Conservation (phyloP, 2,329 filamentous ascomycete species). For the Colletotrichum trifolii region DNA sequence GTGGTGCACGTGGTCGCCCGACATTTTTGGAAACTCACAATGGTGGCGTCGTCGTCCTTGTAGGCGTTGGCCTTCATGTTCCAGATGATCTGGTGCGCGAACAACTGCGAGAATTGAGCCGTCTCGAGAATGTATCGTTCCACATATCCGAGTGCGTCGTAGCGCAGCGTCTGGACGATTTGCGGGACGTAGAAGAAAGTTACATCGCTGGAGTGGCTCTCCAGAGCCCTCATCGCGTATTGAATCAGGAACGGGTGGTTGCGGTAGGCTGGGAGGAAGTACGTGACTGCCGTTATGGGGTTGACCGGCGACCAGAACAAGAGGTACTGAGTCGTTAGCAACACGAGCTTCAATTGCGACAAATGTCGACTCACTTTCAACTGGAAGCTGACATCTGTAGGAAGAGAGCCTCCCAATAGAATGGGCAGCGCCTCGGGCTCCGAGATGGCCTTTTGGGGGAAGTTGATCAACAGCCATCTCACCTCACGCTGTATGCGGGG, state of each 20-base stretch:
- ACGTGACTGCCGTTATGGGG: slow-evolving; percentile 90
- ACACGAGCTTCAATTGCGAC: slow-evolving; percentile 1
- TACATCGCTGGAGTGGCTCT: slow-evolving; percentile 94
- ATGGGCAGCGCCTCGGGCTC: slow-evolving; percentile 87
- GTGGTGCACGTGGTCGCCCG: slow-evolving; percentile 26
- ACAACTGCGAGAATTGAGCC: slow-evolving; percentile 96
- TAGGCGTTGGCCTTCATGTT: slow-evolving; percentile 99
- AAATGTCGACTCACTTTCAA: slow-evolving; percentile 71
- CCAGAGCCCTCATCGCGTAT: slow-evolving; percentile 94
- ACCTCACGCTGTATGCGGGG: slow-evolving; percentile 79
- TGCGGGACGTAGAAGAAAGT: slow-evolving; percentile 99
- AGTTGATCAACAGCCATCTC: slow-evolving; percentile 81
- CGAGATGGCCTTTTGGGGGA: slow-evolving; percentile 82
- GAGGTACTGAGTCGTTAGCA: slow-evolving; percentile 72
- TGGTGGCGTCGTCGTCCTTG: slow-evolving; percentile 92
- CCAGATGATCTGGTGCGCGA: slow-evolving; percentile 99
- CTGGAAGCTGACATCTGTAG: slow-evolving; percentile 83
- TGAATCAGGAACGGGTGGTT: slow-evolving; percentile 95
- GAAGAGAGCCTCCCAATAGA: slow-evolving; percentile 80
- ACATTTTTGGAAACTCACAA: slow-evolving; percentile 66
- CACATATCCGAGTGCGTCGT: slow-evolving; percentile 93
- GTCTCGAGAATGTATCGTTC: slow-evolving; percentile 97
- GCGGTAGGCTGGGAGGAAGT: slow-evolving; percentile 90
- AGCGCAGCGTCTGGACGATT: slow-evolving; percentile 93
- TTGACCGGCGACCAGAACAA: slow-evolving; percentile 94